Evolutionary conservation across 306 rosid species (phyloP).

Genomic region (Spatholobus suberectus): DNA sequence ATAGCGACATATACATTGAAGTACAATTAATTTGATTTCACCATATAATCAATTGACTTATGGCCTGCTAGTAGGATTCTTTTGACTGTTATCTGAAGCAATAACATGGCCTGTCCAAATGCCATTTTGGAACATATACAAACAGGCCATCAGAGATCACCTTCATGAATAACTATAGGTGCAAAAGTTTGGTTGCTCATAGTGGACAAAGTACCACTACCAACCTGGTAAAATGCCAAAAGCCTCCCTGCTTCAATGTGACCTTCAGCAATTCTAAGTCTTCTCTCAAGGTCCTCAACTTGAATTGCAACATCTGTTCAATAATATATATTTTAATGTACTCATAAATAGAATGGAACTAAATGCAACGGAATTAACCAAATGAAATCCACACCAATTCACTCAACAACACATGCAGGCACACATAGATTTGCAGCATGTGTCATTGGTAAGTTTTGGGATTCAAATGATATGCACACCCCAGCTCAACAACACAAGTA

Average conservation of each 20-base stretch:
- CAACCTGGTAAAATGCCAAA: conserved; percentile 90
- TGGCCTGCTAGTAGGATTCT: neutral
- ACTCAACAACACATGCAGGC: conserved; percentile 21
- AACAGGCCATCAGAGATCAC: neutral
- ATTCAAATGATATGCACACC: conserved; percentile 28
- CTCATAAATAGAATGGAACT: conserved; percentile 21
- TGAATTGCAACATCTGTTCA: conserved; percentile 59
- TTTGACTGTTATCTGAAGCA: neutral
- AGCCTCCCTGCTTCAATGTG: conserved; percentile 97
- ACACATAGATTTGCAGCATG: conserved; percentile 20
- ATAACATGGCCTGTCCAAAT: neutral
- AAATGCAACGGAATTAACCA: conserved; percentile 33
- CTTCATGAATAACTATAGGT: conserved; percentile 18
- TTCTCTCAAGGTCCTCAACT: conserved; percentile 65
- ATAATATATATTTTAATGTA: conserved; percentile 31
- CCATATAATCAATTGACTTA: neutral
- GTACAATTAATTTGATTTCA: neutral
- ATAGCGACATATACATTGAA: conserved; percentile 2
- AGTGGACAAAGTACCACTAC: conserved; percentile 41
- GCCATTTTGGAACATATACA: neutral
- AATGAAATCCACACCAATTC: conserved; percentile 21
- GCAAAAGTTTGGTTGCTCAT: conserved; percentile 22
- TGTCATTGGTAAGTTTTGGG: conserved; percentile 7
- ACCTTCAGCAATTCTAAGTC: conserved; percentile 80
- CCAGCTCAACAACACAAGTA: conserved; percentile 34